A percentile compares a stretch with the other conserved stretches of the same genome.
These are phyloP conservation scores for Tricholoma terreum DNA, from an alignment of 768 basidiomycete genomes.

Conservation along the genomic window DNA sequence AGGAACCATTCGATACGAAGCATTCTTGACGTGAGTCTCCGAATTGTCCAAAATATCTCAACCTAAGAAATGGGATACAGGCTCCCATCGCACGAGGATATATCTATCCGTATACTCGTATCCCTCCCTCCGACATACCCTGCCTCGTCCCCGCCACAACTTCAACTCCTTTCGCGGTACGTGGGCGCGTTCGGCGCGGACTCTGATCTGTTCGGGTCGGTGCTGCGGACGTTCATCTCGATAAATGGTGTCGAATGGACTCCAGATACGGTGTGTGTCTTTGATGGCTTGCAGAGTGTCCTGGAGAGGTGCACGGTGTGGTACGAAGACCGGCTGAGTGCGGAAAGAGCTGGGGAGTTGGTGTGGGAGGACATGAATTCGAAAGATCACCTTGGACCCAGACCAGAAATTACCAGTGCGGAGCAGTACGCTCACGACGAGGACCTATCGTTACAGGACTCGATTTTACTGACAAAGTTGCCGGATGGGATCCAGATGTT, in stretches of 20 bases:
- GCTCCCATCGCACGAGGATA: constrained; percentile 50
- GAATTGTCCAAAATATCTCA: not conserved
- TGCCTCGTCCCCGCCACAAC: constrained; percentile 63
- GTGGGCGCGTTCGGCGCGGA: constrained; percentile 78
- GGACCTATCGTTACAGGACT: constrained; percentile 5
- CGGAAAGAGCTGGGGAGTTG: constrained; percentile 52
- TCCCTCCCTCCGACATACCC: constrained; percentile 66
- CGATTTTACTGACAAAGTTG: constrained; percentile 19
- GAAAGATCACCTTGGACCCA: constrained; percentile 11
- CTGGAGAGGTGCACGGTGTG: constrained; percentile 64
- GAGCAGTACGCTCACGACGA: constrained; percentile 3
- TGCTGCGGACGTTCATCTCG: constrained; percentile 81
- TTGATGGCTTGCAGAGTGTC: constrained; percentile 80
- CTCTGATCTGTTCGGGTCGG: constrained; percentile 67
- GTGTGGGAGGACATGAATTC: constrained; percentile 48
- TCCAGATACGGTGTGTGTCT: constrained; percentile 73
- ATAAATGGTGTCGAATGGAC: constrained; percentile 74
- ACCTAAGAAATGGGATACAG: constrained; percentile 34
- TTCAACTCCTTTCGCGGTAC: constrained; percentile 83
- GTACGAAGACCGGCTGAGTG: constrained; percentile 66
- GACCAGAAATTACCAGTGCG: constrained; percentile 4
- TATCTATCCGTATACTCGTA: constrained; percentile 53
- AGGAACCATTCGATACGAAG: constrained; percentile 59
- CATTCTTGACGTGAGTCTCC: constrained; percentile 55
- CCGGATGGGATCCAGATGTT: constrained; percentile 66